phyloP scores from a whole-genome alignment of 2,329 filamentous ascomycete species.

The Pseudopithomyces chartarum region DNA sequence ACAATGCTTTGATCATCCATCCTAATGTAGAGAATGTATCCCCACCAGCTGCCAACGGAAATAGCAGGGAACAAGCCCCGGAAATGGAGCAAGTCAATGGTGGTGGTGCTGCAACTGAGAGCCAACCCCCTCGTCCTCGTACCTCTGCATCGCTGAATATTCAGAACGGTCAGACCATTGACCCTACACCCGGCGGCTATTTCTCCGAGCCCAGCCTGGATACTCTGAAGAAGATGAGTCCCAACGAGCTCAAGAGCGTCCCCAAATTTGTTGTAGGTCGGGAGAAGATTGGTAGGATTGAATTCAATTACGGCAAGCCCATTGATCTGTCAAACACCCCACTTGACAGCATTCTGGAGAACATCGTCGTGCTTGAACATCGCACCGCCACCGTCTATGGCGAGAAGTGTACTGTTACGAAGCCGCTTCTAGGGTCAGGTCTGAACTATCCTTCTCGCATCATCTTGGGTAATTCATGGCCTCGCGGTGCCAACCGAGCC shows the following conservation, averaged over 20 bases:
- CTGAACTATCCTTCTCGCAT: slow-evolving; percentile 91
- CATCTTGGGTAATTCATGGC: slow-evolving; percentile 91
- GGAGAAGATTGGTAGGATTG: slow-evolving; percentile 77
- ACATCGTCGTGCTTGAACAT: slow-evolving; percentile 75
- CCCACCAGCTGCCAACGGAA: slow-evolving; percentile 57
- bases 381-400: slow-evolving; percentile 89
- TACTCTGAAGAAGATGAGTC: slow-evolving; percentile 79
- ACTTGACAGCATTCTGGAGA: slow-evolving; percentile 77
- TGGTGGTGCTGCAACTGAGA: slow-evolving; percentile 78
- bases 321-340: slow-evolving; percentile 83
- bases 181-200: slow-evolving; percentile 74
- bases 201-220: slow-evolving; percentile 81
- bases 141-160: slow-evolving; percentile 37
- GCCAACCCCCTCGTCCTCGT: slow-evolving; percentile 55
- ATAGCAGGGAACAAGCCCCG: slow-evolving; percentile 47
- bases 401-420: slow-evolving; percentile 58
- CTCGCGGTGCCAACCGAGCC: slow-evolving; percentile 66
- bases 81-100: slow-evolving; percentile 76
- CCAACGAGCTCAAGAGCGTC: slow-evolving; percentile 76
- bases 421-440: slow-evolving; percentile 83
- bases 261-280: slow-evolving; percentile 81
- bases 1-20: slow-evolving; percentile 56
- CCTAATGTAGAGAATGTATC: slow-evolving; percentile 57
- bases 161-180: slow-evolving; percentile 33
- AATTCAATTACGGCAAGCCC: slow-evolving; percentile 62